Base-by-base conservation (phyloP, 441 rosid genomes). In the Breynia disticha region DNA sequence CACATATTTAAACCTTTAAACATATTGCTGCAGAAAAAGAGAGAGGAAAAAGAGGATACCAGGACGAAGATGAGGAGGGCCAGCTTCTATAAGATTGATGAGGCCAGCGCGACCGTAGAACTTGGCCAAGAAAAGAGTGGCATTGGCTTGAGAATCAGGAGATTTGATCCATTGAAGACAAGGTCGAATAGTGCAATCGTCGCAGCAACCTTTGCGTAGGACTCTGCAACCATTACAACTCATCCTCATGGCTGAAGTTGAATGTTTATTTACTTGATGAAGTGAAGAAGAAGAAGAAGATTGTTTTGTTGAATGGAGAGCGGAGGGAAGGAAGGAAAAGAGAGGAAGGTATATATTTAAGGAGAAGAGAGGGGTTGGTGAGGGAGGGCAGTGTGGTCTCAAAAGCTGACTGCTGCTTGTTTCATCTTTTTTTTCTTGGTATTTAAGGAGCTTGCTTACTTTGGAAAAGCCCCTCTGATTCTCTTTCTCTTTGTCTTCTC, bases 101-200 rank as follows among this genome's bases (percentile, higher is more conserved):
- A 79, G 82, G 39, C 80, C 85, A 2, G 85, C 79, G 7, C 85
- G 82, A 66, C 85, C 85, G 21, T 79, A 79, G 56, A 76, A 79
- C 63, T 79, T 79, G 72, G 85, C 80, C 4, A 79, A 69, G 68
- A 79, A 79, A 41, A 79, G 69, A 21, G 82, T 79, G 37, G 85
- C 85, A 64, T 74, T 72, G 63, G 78, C 80, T 50, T 79, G 85
- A 16, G 80, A 56, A 32, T 76, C 78, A 5, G 85, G 46, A 47
- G 76, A 66, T 52, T 56, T 68, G 57, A 79, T 74, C 85, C 85
- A 79, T 11, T 74, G 71, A 21, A 79, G 75, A 38, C 82, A 79
- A 46, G 85, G 82, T 56, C 76, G 48, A 12, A 79, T 66, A 47
- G 48, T 54, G 43, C 82, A 79, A 65, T 64, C 72, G 4, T 74